Percentiles rank a stretch among this genome's conserved stretches.
phyloP scores from a whole-genome alignment of 208 protist species.

The Acanthamoeba rhysodes region DNA sequence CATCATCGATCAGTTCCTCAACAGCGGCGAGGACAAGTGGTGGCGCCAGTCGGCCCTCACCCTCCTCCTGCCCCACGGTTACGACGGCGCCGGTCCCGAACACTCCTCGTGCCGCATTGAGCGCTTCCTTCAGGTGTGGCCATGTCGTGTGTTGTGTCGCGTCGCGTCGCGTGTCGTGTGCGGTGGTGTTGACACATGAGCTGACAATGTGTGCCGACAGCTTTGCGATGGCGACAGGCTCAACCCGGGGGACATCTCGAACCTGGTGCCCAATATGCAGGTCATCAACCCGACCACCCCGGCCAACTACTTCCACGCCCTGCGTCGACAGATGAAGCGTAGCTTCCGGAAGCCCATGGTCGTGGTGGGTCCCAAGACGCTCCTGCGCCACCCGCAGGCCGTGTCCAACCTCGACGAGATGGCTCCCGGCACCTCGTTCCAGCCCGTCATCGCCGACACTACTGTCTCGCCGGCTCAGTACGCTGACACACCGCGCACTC shows the following conservation, averaged over 20 bases:
- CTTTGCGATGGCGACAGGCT: slow-evolving; percentile 62
- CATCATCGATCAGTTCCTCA: slow-evolving; percentile 82
- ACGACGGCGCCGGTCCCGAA: slow-evolving; percentile 87
- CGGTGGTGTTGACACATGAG: neutral
- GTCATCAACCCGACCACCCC: slow-evolving; percentile 85
- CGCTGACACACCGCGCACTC: neutral
- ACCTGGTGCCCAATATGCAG: slow-evolving; percentile 77
- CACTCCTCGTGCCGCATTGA: slow-evolving; percentile 82
- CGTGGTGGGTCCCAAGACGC: slow-evolving; percentile 82
- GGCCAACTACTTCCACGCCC: slow-evolving; percentile 86
- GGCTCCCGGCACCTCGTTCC: slow-evolving; percentile 76
- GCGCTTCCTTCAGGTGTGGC: slow-evolving; percentile 81
- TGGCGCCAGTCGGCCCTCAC: slow-evolving; percentile 78
- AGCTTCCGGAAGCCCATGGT: slow-evolving; percentile 80
- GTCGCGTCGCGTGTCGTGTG: too few relatives aligned
- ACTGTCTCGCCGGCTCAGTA: slow-evolving; percentile 60
- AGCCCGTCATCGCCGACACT: slow-evolving; percentile 74
- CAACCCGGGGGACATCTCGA: slow-evolving; percentile 46
- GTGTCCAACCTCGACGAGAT: slow-evolving; percentile 79
- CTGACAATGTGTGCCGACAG: neutral
- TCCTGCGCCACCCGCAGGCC: slow-evolving; percentile 80
- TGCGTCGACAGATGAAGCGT: slow-evolving; percentile 80
- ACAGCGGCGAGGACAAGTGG: slow-evolving; percentile 77
- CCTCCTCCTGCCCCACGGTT: slow-evolving; percentile 85
- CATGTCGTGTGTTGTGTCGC: neutral